phyloP scores from a whole-genome alignment of 208 protist genomes.

The Trypanosoma melophagium region DNA sequence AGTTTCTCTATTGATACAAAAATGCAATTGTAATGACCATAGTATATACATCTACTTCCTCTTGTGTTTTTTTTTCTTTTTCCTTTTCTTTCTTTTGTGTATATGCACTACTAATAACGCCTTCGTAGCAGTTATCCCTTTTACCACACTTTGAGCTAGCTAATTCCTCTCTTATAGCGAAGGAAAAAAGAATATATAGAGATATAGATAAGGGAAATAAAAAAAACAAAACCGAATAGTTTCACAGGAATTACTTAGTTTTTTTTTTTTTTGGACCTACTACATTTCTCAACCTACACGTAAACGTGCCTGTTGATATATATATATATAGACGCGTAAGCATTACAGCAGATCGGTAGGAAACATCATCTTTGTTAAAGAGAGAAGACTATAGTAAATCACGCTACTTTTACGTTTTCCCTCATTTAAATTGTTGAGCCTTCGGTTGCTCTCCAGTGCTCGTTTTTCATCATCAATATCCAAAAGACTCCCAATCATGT shows the following conservation, averaged over 20 bases:
- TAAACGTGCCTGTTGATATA: too few species aligned
- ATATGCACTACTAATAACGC: too few species aligned
- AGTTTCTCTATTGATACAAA: too few species aligned
- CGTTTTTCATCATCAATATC: background rate
- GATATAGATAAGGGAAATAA: background rate
- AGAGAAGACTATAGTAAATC: background rate
- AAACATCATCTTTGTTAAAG: background rate
- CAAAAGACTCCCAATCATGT: background rate
- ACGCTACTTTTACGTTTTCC: background rate
- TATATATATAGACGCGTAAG: background rate
- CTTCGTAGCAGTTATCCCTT: too few species aligned
- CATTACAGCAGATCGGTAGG: background rate
- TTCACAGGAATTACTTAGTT: background rate
- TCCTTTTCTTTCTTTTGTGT: too few species aligned
- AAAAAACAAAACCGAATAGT: background rate
- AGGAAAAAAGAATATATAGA: too few species aligned
- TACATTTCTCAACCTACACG: background rate
- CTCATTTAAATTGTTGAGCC: background rate
- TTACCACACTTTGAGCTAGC: too few species aligned
- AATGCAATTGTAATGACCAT: too few species aligned
- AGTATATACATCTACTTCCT: too few species aligned
- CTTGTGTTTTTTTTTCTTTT: too few species aligned
- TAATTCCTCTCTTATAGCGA: too few species aligned
- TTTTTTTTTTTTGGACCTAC: background rate
- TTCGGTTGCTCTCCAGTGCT: background rate